A percentile compares a stretch with the other conserved stretches of the same genome.
phyloP scores from a whole-genome alignment of 208 protist species.

The Crithidia mellificae region DNA sequence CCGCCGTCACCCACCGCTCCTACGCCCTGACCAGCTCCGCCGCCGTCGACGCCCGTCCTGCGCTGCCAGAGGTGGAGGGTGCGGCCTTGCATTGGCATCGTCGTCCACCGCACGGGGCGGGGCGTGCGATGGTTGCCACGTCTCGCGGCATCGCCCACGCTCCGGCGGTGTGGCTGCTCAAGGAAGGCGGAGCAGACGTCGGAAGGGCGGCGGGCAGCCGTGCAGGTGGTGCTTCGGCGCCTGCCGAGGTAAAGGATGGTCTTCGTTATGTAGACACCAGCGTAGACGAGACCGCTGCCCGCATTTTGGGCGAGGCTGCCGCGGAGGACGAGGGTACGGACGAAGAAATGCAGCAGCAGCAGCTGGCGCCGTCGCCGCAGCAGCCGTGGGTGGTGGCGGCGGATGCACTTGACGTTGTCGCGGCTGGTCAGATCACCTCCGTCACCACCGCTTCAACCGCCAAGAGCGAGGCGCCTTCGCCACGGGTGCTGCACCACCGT shows the following conservation, averaged over 20 bases:
- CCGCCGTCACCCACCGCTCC: no score
- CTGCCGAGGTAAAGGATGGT: no score
- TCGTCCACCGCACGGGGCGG: neutral
- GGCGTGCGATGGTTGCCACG: neutral
- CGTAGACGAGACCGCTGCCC: neutral
- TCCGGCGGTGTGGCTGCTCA: slow-evolving; percentile 28
- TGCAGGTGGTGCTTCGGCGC: no score
- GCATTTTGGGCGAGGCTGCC: no score
- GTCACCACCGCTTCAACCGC: neutral
- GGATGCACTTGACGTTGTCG: neutral
- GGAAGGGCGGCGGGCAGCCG: no score
- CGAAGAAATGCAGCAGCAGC: neutral
- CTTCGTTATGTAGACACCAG: no score
- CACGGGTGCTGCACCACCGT: slow-evolving; percentile 31
- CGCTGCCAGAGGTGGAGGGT: no score
- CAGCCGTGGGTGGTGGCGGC: slow-evolving; percentile 16
- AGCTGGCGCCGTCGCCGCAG: slow-evolving; percentile 8
- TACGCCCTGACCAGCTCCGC: no score
- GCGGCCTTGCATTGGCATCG: no score
- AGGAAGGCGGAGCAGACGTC: no score
- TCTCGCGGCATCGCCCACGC: slow-evolving; percentile 3
- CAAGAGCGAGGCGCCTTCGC: slow-evolving; percentile 27
- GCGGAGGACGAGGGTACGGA: neutral
- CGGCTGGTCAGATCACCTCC: neutral
- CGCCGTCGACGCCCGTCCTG: no score